phyloP scores from a whole-genome alignment of 768 basidiomycete genomes.

The Phylloporus scabripes region DNA sequence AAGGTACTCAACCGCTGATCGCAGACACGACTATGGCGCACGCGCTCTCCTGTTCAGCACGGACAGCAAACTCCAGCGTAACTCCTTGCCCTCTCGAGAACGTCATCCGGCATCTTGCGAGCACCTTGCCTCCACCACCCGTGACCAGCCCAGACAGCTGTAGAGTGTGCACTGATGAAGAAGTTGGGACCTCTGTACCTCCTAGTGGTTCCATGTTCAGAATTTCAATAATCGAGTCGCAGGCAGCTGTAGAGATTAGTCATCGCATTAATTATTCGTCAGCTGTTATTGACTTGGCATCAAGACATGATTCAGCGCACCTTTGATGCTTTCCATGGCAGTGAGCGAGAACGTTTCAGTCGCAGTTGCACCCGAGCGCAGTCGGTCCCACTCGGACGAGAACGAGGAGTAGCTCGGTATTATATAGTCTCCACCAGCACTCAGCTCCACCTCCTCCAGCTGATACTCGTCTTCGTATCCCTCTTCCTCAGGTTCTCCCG shows the following conservation, averaged over 20 bases:
- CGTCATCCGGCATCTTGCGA: conserved; percentile 94
- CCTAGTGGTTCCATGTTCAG: conserved; percentile 96
- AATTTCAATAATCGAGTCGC: conserved; percentile 92
- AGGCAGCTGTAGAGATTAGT: conserved; percentile 60
- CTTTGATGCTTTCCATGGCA: conserved; percentile 90
- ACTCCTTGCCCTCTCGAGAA: conserved; percentile 87
- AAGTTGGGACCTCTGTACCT: conserved; percentile 78
- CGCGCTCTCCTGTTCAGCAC: conserved; percentile 85
- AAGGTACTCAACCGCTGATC: conserved; percentile 55
- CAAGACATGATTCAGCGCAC: conserved; percentile 40
- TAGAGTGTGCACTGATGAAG: conserved; percentile 86
- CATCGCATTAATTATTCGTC: conserved; percentile 12
- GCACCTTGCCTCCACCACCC: conserved; percentile 94
- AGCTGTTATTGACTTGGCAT: conserved; percentile 11
- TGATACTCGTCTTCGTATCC: conserved; percentile 99
- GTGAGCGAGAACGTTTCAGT: conserved; percentile 94
- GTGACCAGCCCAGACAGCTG: conserved; percentile 87
- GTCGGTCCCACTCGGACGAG: conserved; percentile 90
- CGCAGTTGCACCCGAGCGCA: conserved; percentile 68
- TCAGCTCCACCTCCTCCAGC: conserved; percentile 91
- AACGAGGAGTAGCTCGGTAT: conserved; percentile 93
- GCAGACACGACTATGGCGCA: conserved; percentile 87
- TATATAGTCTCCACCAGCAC: conserved; percentile 91
- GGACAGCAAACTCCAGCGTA: conserved; percentile 83
- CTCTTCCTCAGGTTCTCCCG: conserved; percentile 93